Conservation (phyloP, 441 rosid species). For the Capsella rubella region DNA sequence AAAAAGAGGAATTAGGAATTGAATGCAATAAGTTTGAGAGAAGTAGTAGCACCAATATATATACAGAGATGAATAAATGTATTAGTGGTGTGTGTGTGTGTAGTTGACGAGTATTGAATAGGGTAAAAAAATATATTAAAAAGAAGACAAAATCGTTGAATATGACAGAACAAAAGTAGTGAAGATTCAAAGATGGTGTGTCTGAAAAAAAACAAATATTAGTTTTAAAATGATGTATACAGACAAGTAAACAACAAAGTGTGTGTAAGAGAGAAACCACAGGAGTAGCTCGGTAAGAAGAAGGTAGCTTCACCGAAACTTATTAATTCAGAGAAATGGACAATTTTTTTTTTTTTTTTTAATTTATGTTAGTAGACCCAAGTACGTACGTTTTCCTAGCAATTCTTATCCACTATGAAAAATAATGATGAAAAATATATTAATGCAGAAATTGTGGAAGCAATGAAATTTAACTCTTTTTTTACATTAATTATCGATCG, state of each 20-base stretch:
- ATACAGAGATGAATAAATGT: conserved; percentile 26
- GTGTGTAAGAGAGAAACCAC: conserved; percentile 16
- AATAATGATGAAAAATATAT: background rate
- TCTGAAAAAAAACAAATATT: conserved; percentile 11
- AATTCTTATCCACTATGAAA: background rate
- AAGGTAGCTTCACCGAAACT: conserved; percentile 32
- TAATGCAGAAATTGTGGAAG: background rate
- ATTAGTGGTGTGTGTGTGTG: conserved; percentile 26
- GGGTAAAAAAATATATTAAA: background rate
- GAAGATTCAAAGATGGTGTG: conserved; percentile 47
- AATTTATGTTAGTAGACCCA: too few relatives aligned
- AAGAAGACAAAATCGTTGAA: conserved; percentile 18
- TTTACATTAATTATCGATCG: too few relatives aligned
- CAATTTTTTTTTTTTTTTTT: background rate
- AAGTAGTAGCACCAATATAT: conserved; percentile 1
- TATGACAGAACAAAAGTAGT: conserved; percentile 17
- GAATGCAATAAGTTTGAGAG: conserved; percentile 6
- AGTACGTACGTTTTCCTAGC: background rate
- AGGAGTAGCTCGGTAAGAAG: conserved; percentile 24
- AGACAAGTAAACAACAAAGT: background rate
- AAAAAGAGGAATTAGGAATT: background rate
- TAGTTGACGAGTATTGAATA: conserved; percentile 40
- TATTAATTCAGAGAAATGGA: conserved; percentile 10
- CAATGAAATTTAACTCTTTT: background rate
- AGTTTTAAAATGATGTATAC: conserved; percentile 1